Evolutionary conservation across 306 rosid species (phyloP).

Genomic region (Malus domestica): ASM211411v1 NC_041803.1:4625501-4626000

Average conservation of each 20-base stretch:
- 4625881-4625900: background rate
- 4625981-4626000: too few relatives aligned
- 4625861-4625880: constrained; percentile 39
- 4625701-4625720: background rate
- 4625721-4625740: constrained; percentile 4
- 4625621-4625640: constrained; percentile 80
- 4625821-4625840: constrained; percentile 89
- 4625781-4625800: constrained; percentile 79
- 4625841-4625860: constrained; percentile 76
- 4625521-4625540: background rate
- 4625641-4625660: constrained; percentile 75
- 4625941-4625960: too few relatives aligned
- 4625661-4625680: constrained; percentile 86
- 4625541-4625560: background rate
- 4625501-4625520: background rate
- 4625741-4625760: constrained; percentile 9
- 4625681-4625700: constrained; percentile 11
- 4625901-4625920: too few relatives aligned
- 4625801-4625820: constrained; percentile 49
- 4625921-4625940: background rate
- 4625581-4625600: constrained; percentile 59
- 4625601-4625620: constrained; percentile 62
- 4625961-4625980: too few relatives aligned
- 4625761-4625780: constrained; percentile 81
- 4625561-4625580: background rate